A percentile compares a stretch with the other conserved stretches of the same genome.
Evolutionary conservation across 192 early-diverging fungal species (phyloP).

Genomic region (Podochytrium sp.): DNA sequence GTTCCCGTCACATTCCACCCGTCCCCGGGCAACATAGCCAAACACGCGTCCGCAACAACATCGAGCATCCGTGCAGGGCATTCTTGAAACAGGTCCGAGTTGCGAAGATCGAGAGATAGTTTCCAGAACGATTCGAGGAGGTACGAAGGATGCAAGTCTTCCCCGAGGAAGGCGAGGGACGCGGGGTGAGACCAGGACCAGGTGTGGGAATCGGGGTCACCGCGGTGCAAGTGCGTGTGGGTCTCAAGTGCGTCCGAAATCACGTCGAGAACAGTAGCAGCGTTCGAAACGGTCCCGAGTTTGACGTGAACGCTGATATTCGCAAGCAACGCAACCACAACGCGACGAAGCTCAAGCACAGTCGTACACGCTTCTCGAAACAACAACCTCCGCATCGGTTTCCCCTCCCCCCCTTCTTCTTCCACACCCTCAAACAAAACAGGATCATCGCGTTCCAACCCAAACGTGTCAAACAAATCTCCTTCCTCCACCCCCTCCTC

Average conservation of each 20-base stretch:
- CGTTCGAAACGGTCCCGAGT: neutral
- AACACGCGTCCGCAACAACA: neutral
- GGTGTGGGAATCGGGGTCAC: neutral
- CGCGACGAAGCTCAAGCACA: constrained; percentile 5
- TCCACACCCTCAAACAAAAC: neutral
- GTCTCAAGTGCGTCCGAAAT: constrained; percentile 5
- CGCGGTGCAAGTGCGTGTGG: neutral
- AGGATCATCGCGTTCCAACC: neutral
- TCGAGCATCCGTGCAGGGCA: neutral
- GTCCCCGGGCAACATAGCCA: neutral
- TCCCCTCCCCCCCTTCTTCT: neutral
- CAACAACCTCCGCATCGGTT: neutral
- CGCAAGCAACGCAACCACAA: neutral
- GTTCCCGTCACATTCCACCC: neutral
- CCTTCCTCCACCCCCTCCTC: neutral
- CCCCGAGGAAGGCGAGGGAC: neutral
- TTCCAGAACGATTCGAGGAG: constrained; percentile 9
- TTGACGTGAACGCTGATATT: constrained; percentile 5
- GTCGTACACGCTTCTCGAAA: constrained; percentile 11
- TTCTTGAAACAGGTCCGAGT: constrained; percentile 12
- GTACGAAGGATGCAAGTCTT: neutral
- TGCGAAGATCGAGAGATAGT: neutral
- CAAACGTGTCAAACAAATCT: neutral
- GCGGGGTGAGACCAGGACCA: neutral
- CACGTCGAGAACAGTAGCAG: neutral